Evolutionary conservation across 75 land plant species (phyloP).

Genomic region (Picea sitchensis): DNA sequence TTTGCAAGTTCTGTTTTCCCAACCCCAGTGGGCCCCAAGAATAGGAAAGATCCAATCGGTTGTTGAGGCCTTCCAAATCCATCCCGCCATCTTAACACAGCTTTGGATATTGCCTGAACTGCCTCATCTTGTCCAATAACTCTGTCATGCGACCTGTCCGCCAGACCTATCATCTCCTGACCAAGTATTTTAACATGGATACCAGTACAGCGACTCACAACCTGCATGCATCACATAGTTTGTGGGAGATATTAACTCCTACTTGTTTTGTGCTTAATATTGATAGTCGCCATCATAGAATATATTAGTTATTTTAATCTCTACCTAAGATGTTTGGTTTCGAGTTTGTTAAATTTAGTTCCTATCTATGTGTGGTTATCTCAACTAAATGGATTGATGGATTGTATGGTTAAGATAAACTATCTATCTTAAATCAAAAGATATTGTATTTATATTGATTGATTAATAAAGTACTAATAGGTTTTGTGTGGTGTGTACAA

Average conservation of each 20-base stretch:
- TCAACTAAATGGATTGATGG: too few relatives aligned
- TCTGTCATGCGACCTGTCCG: slow-evolving; percentile 72
- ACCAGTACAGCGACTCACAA: slow-evolving; percentile 95
- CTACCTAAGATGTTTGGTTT: too few relatives aligned
- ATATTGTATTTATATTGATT: too few relatives aligned
- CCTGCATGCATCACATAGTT: slow-evolving; percentile 24
- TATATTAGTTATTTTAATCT: background rate
- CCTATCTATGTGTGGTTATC: too few relatives aligned
- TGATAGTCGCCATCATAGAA: background rate
- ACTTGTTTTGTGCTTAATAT: background rate
- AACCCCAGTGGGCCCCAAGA: slow-evolving; percentile 97
- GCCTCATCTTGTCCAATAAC: slow-evolving; percentile 96
- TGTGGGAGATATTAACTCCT: background rate
- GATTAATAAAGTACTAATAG: too few relatives aligned
- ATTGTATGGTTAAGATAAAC: too few relatives aligned
- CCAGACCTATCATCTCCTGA: slow-evolving; percentile 77
- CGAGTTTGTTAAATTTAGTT: too few relatives aligned
- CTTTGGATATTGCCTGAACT: slow-evolving; percentile 81
- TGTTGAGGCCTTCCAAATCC: slow-evolving; percentile 92
- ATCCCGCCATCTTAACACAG: slow-evolving; percentile 85
- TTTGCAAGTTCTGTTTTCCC: slow-evolving; percentile 98
- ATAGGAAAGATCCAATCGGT: slow-evolving; percentile 91
- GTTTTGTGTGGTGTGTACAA: too few relatives aligned
- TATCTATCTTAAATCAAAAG: too few relatives aligned
- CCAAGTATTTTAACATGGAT: slow-evolving; percentile 93